Conservation (phyloP, 2,329 filamentous ascomycete species). For the Colletotrichum liriopes region DNA sequence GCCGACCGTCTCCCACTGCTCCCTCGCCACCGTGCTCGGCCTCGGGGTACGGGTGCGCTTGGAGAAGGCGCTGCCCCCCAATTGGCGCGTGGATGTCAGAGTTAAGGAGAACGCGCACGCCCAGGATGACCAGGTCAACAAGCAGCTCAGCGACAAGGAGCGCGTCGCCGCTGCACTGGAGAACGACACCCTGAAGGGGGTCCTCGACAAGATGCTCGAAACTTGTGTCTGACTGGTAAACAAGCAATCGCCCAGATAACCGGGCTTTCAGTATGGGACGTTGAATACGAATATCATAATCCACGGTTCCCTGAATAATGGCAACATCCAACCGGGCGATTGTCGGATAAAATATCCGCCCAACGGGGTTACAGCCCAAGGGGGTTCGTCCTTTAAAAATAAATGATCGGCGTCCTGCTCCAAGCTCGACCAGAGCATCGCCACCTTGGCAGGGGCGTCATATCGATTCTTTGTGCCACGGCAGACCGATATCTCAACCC, state of each 20-base stretch:
- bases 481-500: constrained; percentile 7
- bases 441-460: constrained; percentile 22
- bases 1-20: constrained; percentile 97
- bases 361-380: neutral
- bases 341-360: neutral
- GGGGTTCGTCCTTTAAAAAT: constrained; percentile 9
- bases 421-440: constrained; percentile 12
- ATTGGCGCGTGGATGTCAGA: constrained; percentile 91
- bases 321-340: neutral
- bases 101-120: constrained; percentile 98
- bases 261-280: neutral
- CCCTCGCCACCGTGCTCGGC: constrained; percentile 95
- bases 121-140: constrained; percentile 95
- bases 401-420: constrained; percentile 26
- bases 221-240: constrained; percentile 74
- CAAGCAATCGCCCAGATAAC: neutral
- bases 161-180: constrained; percentile 94
- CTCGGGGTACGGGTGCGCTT: constrained; percentile 92
- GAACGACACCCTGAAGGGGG: constrained; percentile 90
- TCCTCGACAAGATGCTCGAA: constrained; percentile 94
- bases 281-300: constrained; percentile 16
- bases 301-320: neutral
- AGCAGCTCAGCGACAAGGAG: constrained; percentile 97
- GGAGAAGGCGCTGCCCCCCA: constrained; percentile 90
- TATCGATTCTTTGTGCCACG: constrained; percentile 17